Conservation (phyloP, 257 asterid genomes). For the Gentiana macrophylla region DNA sequence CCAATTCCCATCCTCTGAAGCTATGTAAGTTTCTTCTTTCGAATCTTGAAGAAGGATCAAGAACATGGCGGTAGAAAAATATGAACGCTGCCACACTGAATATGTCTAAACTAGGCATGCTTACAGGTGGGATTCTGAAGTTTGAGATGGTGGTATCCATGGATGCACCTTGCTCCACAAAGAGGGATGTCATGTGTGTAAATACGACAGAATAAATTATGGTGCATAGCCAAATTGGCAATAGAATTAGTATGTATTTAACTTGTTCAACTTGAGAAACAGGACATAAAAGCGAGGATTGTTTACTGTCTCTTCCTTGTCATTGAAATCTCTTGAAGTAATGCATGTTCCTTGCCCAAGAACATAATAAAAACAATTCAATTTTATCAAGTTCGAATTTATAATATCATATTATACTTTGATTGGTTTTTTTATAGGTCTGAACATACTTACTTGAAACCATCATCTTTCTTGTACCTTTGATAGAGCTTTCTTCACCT, state of each 20-base stretch:
- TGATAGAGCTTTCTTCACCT: slow-evolving; percentile 41
- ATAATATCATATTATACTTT: neutral
- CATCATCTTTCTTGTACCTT: slow-evolving; percentile 61
- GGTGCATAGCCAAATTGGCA: slow-evolving; percentile 75
- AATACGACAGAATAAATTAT: slow-evolving; percentile 65
- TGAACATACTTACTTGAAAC: slow-evolving; percentile 29
- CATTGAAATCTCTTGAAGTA: slow-evolving; percentile 2
- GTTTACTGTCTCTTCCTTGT: slow-evolving; percentile 46
- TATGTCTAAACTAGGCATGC: slow-evolving; percentile 75
- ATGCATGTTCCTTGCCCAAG: too few relatives aligned
- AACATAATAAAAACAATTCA: too few relatives aligned
- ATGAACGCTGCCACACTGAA: slow-evolving; percentile 59
- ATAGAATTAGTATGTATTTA: slow-evolving; percentile 59
- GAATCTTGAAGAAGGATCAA: slow-evolving; percentile 48
- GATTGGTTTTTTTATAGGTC: too few relatives aligned
- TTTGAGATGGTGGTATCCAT: slow-evolving; percentile 37
- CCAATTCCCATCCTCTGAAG: slow-evolving; percentile 88
- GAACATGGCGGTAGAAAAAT: slow-evolving; percentile 36
- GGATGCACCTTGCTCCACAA: slow-evolving; percentile 69
- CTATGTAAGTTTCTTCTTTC: slow-evolving; percentile 42
- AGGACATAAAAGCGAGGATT: slow-evolving; percentile 59
- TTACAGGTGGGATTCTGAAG: slow-evolving; percentile 64
- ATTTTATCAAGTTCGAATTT: neutral
- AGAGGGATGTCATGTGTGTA: slow-evolving; percentile 81
- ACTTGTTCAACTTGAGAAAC: slow-evolving; percentile 79